Evolutionary conservation across 108 stramenopile species (phyloP), one percentile per base, ranked within the genome.

Genomic region (Schizochytrium sp.): DNA sequence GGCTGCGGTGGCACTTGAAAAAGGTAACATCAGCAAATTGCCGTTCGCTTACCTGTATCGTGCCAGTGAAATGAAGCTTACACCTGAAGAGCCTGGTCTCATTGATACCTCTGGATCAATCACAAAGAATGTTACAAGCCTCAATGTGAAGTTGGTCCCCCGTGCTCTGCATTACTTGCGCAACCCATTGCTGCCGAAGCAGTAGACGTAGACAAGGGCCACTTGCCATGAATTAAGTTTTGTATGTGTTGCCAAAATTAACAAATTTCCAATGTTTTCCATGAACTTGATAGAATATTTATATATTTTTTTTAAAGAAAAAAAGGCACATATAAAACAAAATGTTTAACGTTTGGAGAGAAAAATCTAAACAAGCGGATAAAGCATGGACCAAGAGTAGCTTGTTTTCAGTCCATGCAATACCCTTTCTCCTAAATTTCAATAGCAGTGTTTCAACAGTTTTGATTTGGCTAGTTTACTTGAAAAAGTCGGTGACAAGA

Each of bases 1-100:
- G 2, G 64, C 64, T 15, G 64, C 64, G 42, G 44, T 69, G 64
- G 64, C 64, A 8, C 44, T 69, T 38, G 64, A 69, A 7, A 69
- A 69, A 44, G 64, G 64, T 44, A 44, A 69, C 28, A 44, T 44
- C 19, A 44, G 64, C 2, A 69, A 69, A 69, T 15, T 69, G 7
- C 15, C 64, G 8, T 69, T 15, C 19, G 15, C 44, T 44, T 38
- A 69, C 12, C 10, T 69, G 64, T 69, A 69, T 15, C 64, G 64
- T 44, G 64, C 44, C 5, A 12, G 64, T 44, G 64, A 69, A 44
- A 69, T 69, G 64, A 69, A 69, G 2, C 10, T 69, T 69, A 8
- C 3, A 44, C 64, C 64, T 7, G 10, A 12, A 15, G 28, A 38
- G 12, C 64, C 64, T 8, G 19, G 10, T 7, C 64, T 44, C 42